Conservation (phyloP, 495 filamentous ascomycete genomes). For the Staphylotrichum longicolle region DNA sequence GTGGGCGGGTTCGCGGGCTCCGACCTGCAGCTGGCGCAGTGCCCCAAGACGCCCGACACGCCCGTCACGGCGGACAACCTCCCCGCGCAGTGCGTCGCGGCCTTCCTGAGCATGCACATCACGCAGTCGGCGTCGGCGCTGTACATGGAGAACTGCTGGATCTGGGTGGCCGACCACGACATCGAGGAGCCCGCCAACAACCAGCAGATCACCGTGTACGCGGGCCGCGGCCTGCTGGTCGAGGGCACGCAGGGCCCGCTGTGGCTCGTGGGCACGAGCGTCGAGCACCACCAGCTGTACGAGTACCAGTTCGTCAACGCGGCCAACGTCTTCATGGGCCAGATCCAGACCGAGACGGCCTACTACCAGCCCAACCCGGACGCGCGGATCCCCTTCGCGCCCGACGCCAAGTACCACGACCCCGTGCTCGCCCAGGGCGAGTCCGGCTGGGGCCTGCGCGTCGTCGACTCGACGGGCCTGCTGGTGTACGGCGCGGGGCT, state of each 20-base stretch:
- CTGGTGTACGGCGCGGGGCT: slow-evolving; percentile 65
- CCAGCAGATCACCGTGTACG: slow-evolving; percentile 67
- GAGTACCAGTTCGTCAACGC: slow-evolving; percentile 74
- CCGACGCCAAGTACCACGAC: slow-evolving; percentile 61
- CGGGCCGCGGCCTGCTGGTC: slow-evolving; percentile 63
- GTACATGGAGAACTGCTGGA: slow-evolving; percentile 68
- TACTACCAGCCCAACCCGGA: slow-evolving; percentile 68
- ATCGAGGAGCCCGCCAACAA: slow-evolving; percentile 57
- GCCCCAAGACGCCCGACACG: slow-evolving; percentile 59
- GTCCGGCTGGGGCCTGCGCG: slow-evolving; percentile 54
- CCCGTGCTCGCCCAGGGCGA: slow-evolving; percentile 59
- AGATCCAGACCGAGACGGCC: slow-evolving; percentile 80
- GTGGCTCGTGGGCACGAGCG: slow-evolving; percentile 54
- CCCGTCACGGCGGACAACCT: slow-evolving; percentile 39
- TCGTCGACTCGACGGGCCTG: slow-evolving; percentile 54
- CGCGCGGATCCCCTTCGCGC: slow-evolving; percentile 61
- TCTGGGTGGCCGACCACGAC: slow-evolving; percentile 75
- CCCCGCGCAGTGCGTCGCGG: slow-evolving; percentile 60
- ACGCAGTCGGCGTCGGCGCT: slow-evolving; percentile 52
- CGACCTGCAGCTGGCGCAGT: slow-evolving; percentile 67
- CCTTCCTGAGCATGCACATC: slow-evolving; percentile 67
- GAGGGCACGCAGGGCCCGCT: slow-evolving; percentile 54
- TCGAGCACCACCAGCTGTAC: slow-evolving; percentile 73
- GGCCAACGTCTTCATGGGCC: slow-evolving; percentile 62
- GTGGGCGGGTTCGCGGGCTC: slow-evolving; percentile 79